These are phyloP conservation scores for Primulina huaijiensis DNA, from an alignment of 257 asterid genomes.

Conservation along the genomic window DNA sequence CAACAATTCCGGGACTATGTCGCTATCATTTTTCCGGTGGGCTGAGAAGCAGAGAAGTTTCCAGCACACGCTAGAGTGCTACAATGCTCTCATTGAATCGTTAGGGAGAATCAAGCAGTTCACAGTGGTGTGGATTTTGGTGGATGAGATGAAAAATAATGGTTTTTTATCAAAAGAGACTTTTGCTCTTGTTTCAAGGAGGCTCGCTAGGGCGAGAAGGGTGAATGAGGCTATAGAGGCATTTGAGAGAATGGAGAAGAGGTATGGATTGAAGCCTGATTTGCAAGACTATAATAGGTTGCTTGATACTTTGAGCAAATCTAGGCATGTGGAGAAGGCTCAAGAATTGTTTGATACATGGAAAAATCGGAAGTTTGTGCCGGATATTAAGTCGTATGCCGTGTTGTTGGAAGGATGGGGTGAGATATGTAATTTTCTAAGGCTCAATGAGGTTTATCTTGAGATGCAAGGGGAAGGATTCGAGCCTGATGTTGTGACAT, in stretches of 20 bases:
- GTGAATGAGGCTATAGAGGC: slow-evolving; percentile 68
- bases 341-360: slow-evolving; percentile 72
- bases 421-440: slow-evolving; percentile 51
- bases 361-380: slow-evolving; percentile 49
- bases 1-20: slow-evolving; percentile 58
- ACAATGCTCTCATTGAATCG: slow-evolving; percentile 69
- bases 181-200: slow-evolving; percentile 65
- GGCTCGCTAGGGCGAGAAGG: slow-evolving; percentile 75
- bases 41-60: slow-evolving; percentile 51
- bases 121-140: slow-evolving; percentile 65
- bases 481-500: slow-evolving; percentile 70
- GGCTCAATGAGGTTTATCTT: slow-evolving; percentile 60
- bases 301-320: slow-evolving; percentile 72
- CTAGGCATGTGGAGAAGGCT: slow-evolving; percentile 56
- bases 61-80: slow-evolving; percentile 44
- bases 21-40: slow-evolving; percentile 78
- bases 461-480: slow-evolving; percentile 71
- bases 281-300: slow-evolving; percentile 69
- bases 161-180: slow-evolving; percentile 52
- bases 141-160: slow-evolving; percentile 57
- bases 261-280: slow-evolving; percentile 52
- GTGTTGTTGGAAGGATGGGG: slow-evolving; percentile 86
- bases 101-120: slow-evolving; percentile 80
- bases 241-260: slow-evolving; percentile 71
- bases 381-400: slow-evolving; percentile 63